A percentile compares a stretch with the other conserved stretches of the same genome.
Conservation (phyloP, 257 asterid species). For the Nicotiana knightiana region DNA sequence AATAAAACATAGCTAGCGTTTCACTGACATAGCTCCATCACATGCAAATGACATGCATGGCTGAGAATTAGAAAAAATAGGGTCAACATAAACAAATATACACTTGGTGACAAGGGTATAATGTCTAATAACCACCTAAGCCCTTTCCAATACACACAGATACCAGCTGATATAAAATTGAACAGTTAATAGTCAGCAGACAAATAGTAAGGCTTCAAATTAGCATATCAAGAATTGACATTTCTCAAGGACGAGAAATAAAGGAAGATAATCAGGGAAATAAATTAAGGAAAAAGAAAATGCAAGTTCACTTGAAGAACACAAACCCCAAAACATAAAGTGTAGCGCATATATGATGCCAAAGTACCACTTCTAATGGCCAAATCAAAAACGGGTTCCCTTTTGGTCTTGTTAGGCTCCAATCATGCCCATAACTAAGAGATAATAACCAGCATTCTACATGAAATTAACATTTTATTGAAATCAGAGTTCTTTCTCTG, state of each 20-base stretch:
- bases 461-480: neutral
- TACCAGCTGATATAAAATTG: neutral
- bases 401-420: neutral
- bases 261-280: neutral
- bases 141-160: neutral
- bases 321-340: neutral
- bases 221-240: neutral
- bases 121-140: neutral
- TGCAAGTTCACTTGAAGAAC: neutral
- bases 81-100: neutral
- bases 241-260: neutral
- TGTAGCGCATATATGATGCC: neutral
- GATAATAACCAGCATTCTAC: neutral
- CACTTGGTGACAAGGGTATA: neutral
- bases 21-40: neutral
- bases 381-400: neutral
- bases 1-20: neutral
- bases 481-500: neutral
- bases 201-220: neutral
- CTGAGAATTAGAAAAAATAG: neutral
- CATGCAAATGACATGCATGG: neutral
- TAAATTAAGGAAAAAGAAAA: neutral
- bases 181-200: neutral
- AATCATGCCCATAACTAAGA: neutral
- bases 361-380: neutral